Base-by-base conservation (phyloP, 2,329 filamentous ascomycete genomes). In the Aspergillus quadricinctus region DNA sequence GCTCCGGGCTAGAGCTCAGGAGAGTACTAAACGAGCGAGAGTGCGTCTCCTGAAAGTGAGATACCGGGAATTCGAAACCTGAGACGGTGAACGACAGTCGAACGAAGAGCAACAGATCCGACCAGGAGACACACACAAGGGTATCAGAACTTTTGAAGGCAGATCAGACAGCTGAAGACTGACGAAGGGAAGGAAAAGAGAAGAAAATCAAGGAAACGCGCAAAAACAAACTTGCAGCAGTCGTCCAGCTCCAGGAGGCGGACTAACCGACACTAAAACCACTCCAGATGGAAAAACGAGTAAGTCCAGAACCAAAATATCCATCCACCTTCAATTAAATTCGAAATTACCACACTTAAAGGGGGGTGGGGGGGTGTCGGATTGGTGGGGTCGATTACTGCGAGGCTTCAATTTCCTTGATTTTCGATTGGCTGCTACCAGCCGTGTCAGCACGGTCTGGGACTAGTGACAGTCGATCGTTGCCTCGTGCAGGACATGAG, bases 401-500 rank as follows among this genome's bases (percentile, higher is more conserved):
- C 52, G 11, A 23, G 43, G 43, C 23, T 31, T 48, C 27, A 27
- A 27, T 49, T 43, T 28, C 17, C 6, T 3, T 4, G 1, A 0
- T 3, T 25, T 5, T 45, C 1, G 1, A 59, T 61, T 58, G 58
- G 58, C 9, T 7, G 0, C 2, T 9, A 3, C 10, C 51, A 55
- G 55, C 60, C 59, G 58, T 59, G 59, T 59, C 56, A 57, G 56
- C 61, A 57, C 58, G 59, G 60, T 55, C 57, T 53, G 50, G 57
- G 54, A 54, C 43, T 62, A 59, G 61, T 23, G 29, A 43, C 23
- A 35, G 62, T 49, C 53, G 61, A 63, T 61, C 59, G 48, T 50
- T 59, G 58, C 62, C 61, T 64, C 61, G 61, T 64, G 61, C 60
- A 46, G 61, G 54, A 46, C 51, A 28, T 48, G 49, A 45, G 61